Evolutionary conservation across 1,284 basidiomycete genomes (phyloP).

Genomic region (Phylloporus gajari): DNA sequence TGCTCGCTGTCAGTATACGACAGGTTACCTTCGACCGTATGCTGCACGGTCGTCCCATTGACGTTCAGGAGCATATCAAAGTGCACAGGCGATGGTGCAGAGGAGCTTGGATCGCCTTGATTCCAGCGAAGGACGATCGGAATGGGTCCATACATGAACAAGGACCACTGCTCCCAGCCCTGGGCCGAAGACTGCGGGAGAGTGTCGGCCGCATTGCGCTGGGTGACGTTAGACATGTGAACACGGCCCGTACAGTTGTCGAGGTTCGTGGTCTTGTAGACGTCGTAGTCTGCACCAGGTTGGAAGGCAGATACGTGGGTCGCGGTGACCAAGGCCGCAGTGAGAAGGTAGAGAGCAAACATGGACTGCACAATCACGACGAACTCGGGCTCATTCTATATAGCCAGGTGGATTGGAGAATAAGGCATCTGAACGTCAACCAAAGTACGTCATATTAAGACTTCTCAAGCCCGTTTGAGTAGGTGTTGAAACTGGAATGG

Average conservation of each 20-base stretch:
- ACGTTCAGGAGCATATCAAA: background rate
- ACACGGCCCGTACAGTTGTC: constrained; percentile 7
- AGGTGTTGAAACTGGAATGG: background rate
- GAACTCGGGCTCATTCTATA: background rate
- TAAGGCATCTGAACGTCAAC: background rate
- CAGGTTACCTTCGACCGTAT: background rate
- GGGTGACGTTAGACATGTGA: constrained; percentile 1
- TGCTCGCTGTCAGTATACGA: background rate
- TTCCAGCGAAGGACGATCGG: constrained; percentile 4
- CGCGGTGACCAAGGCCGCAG: background rate
- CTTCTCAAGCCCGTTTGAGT: background rate
- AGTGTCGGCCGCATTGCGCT: constrained; percentile 3
- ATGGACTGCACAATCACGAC: background rate
- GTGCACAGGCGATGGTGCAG: background rate
- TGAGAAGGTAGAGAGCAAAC: background rate
- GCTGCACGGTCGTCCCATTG: background rate
- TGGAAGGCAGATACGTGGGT: background rate
- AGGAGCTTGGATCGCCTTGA: background rate
- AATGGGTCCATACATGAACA: background rate
- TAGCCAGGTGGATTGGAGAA: background rate
- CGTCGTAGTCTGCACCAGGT: constrained; percentile 2
- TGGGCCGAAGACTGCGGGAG: constrained; percentile 3
- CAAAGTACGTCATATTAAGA: too few relatives aligned
- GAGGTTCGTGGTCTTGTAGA: constrained; percentile 1
- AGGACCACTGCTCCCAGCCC: constrained; percentile 9